Percentiles rank a stretch among this genome's conserved stretches.
These are phyloP conservation scores for Cladosporium velox DNA, from an alignment of 2,329 filamentous ascomycete genomes.

Conservation along the genomic window DNA sequence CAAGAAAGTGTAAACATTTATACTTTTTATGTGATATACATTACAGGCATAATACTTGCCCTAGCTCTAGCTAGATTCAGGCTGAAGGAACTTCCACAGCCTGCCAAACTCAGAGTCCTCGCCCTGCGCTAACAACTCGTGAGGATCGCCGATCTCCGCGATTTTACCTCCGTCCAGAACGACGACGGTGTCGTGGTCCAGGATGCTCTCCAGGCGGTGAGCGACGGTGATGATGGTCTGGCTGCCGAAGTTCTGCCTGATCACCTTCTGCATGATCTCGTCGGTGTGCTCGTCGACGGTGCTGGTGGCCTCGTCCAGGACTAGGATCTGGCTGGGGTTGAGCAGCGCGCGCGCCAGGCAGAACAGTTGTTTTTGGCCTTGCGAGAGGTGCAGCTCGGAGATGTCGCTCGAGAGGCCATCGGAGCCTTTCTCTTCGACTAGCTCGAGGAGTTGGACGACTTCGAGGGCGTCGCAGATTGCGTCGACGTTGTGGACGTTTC, in stretches of 20 bases:
- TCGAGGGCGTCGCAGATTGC: constrained; percentile 47
- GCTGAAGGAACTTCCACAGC: constrained; percentile 19
- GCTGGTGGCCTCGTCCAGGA: constrained; percentile 38
- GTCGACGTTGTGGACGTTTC: constrained; percentile 38
- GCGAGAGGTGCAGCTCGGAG: constrained; percentile 39
- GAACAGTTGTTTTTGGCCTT: constrained; percentile 55
- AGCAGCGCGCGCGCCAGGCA: constrained; percentile 52
- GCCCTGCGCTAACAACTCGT: constrained; percentile 25
- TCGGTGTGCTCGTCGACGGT: constrained; percentile 62
- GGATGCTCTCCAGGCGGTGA: constrained; percentile 58
- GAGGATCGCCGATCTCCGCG: constrained; percentile 42
- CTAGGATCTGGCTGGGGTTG: constrained; percentile 44
- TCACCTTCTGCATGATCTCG: constrained; percentile 57
- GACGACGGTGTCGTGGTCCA: constrained; percentile 55
- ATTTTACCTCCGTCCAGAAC: constrained; percentile 54
- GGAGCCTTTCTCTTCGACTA: constrained; percentile 36
- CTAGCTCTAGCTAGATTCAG: constrained; percentile 3
- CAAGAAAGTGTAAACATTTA: too few relatives aligned
- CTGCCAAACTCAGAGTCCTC: constrained; percentile 18
- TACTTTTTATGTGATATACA: neutral
- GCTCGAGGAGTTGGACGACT: constrained; percentile 46
- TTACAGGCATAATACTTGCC: neutral
- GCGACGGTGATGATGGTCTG: constrained; percentile 63
- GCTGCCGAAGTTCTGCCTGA: constrained; percentile 46
- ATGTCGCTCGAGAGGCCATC: constrained; percentile 45